These are phyloP conservation scores for Penicillium nucicola DNA, from an alignment of 495 filamentous ascomycete species.

Conservation along the genomic window DNA sequence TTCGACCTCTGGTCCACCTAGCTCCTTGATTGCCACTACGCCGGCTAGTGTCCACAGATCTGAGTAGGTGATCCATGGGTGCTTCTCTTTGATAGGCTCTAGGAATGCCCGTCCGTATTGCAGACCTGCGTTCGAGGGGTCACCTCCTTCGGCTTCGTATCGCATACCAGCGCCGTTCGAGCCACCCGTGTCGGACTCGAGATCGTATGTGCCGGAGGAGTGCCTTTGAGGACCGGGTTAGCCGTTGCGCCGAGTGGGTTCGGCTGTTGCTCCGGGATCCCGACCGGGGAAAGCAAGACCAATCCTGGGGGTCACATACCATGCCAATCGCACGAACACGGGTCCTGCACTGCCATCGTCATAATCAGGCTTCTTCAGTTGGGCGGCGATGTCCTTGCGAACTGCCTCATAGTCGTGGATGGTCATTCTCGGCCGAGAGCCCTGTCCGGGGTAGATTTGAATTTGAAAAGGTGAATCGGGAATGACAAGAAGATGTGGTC, in stretches of 20 bases:
- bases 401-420: slow-evolving; percentile 50
- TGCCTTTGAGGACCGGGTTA: slow-evolving; percentile 39
- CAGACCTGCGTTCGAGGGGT: slow-evolving; percentile 61
- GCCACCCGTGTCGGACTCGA: slow-evolving; percentile 55
- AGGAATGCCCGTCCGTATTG: slow-evolving; percentile 62
- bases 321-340: slow-evolving; percentile 60
- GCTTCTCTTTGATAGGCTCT: slow-evolving; percentile 53
- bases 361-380: slow-evolving; percentile 57
- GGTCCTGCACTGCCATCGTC: slow-evolving; percentile 62
- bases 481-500: background rate
- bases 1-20: slow-evolving; percentile 53
- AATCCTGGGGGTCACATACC: slow-evolving; percentile 37
- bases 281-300: slow-evolving; percentile 4
- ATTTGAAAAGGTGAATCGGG: background rate
- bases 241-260: background rate
- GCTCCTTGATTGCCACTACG: slow-evolving; percentile 53
- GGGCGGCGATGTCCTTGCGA: slow-evolving; percentile 50
- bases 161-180: slow-evolving; percentile 65
- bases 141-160: slow-evolving; percentile 60
- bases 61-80: slow-evolving; percentile 63
- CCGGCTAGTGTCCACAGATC: slow-evolving; percentile 62
- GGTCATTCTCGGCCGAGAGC: slow-evolving; percentile 41
- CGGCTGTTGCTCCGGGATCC: slow-evolving; percentile 7
- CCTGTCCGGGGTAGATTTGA: slow-evolving; percentile 16
- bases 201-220: slow-evolving; percentile 59